Conservation (phyloP, 306 rosid genomes). For the Sindora glabra region DNA sequence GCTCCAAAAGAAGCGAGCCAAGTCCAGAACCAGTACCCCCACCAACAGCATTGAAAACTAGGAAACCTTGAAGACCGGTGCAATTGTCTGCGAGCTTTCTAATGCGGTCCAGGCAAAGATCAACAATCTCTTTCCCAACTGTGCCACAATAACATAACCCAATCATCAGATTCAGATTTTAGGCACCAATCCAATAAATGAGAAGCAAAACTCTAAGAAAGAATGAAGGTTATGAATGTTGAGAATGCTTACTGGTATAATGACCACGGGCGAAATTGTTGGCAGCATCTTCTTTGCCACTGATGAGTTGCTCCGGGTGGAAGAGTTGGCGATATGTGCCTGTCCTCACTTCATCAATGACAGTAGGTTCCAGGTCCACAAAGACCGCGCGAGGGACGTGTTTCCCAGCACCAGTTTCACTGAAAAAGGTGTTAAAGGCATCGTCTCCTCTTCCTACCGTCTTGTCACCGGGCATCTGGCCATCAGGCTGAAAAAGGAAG, state of each 20-base stretch:
- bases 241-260: constrained; percentile 39
- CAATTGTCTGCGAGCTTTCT: constrained; percentile 80
- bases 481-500: constrained; percentile 49
- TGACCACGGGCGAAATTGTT: constrained; percentile 93
- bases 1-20: constrained; percentile 74
- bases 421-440: constrained; percentile 87
- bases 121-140: constrained; percentile 90
- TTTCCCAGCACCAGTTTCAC: constrained; percentile 86
- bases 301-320: constrained; percentile 89
- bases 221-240: background rate
- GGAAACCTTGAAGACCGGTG: constrained; percentile 80
- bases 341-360: constrained; percentile 80
- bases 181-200: too few species aligned
- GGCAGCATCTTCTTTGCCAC: constrained; percentile 90
- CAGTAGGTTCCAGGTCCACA: constrained; percentile 91
- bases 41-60: constrained; percentile 86
- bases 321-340: constrained; percentile 86
- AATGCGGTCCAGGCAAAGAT: constrained; percentile 82
- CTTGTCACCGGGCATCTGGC: constrained; percentile 79
- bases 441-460: constrained; percentile 84
- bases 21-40: constrained; percentile 90
- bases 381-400: constrained; percentile 86
- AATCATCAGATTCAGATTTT: background rate
- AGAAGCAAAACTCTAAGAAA: too few species aligned
- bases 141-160: background rate